These are phyloP conservation scores for Cyberlindnera mycetangii DNA, from an alignment of 805 yeast genomes.

Conservation along the genomic window DNA sequence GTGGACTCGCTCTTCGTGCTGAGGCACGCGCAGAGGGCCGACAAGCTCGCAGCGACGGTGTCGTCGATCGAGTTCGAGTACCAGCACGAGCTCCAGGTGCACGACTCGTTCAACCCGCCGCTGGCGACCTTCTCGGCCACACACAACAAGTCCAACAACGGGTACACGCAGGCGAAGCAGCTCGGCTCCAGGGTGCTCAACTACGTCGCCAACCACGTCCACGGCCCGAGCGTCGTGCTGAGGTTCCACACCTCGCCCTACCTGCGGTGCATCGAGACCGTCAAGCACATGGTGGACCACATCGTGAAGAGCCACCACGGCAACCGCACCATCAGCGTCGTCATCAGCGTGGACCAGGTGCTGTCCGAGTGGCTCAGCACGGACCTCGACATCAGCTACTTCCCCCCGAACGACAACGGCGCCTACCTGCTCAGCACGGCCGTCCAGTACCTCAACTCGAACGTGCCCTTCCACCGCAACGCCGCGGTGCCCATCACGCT, in stretches of 20 bases:
- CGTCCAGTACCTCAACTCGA: slow-evolving; percentile 35
- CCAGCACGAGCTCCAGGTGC: slow-evolving; percentile 8
- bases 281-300: slow-evolving; percentile 25
- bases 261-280: slow-evolving; percentile 42
- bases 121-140: slow-evolving; percentile 28
- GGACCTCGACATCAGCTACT: slow-evolving; percentile 36
- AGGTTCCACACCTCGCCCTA: slow-evolving; percentile 41
- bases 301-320: slow-evolving; percentile 20
- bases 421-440: slow-evolving; percentile 37
- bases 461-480: slow-evolving; percentile 21
- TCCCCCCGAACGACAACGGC: slow-evolving; percentile 47
- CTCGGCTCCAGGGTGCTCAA: slow-evolving; percentile 23
- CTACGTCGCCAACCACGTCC: slow-evolving; percentile 21
- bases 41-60: slow-evolving; percentile 27
- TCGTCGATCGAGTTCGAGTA: slow-evolving; percentile 26
- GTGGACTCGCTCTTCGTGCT: slow-evolving; percentile 28
- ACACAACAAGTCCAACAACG: slow-evolving; percentile 28
- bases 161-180: slow-evolving; percentile 26
- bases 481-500: slow-evolving; percentile 28
- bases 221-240: slow-evolving; percentile 15
- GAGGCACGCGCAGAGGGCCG: slow-evolving; percentile 29
- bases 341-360: slow-evolving; percentile 39
- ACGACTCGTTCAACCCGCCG: slow-evolving; percentile 27
- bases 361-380: slow-evolving; percentile 43
- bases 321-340: slow-evolving; percentile 14